Evolutionary conservation across 495 filamentous ascomycete genomes (phyloP), one percentile per base, ranked within the genome.

Genomic region (Hypoxylon crocopeplum): DNA sequence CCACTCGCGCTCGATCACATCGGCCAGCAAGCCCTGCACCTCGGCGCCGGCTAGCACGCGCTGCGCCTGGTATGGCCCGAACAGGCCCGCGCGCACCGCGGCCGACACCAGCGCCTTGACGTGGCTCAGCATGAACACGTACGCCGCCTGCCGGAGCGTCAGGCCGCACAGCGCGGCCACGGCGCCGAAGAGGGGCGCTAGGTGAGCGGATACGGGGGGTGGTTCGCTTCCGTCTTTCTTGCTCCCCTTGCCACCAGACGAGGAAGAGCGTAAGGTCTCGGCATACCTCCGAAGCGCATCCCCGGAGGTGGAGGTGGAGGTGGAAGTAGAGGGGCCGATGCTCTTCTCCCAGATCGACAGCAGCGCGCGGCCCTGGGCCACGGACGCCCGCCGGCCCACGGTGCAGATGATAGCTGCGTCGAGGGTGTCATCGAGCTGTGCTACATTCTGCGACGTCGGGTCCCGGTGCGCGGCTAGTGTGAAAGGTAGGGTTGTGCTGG

Each of bases 1-100:
- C 77, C 79, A 79, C 53, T 90, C 87, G 51, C 80, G 69, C 50
- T 80, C 76, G 42, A 96, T 77, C 37, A 82, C 78, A n/a, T 72
- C 75, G 59, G 77, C 70, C 27, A 97, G 85, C 58, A 83, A 72
- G 33, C 69, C 75, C 71, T 87, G 85, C 57, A 93, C 73, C 62
- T 73, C 77, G 30, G 66, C 72, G 56, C 87, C 84, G 1, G 91
- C 93, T 24, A 99, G 77, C 38, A 96, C 74, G 68, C 79, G 86
- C 73, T 99, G 91, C 44, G 90, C 90, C 71, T 95, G 89, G 70
- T 97, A 99, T 15, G 95, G 93, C 0, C 94, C 94, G 75, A 97
- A 86, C 29, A 96, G 84, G 17, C 89, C 86, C 20, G 94, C 90
- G 10, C 94, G 78, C 52, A 99, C 93, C 2, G 88, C 95, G 1